Conservation (phyloP, 345 rosid species). For the Erodium maritimum region DNA sequence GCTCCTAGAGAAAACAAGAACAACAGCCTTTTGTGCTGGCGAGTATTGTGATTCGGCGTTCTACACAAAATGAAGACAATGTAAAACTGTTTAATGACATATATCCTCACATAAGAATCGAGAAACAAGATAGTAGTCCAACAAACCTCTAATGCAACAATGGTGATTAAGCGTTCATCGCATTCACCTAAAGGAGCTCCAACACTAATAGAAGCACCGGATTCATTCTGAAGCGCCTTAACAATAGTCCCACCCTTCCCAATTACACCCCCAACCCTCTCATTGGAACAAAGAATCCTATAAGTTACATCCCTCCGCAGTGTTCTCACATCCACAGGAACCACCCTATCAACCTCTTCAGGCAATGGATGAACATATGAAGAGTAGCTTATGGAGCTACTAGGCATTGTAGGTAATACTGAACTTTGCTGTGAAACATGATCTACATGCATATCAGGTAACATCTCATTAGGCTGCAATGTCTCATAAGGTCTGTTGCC, state of each 20-base stretch:
- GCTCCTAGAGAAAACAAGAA: conserved; percentile 60
- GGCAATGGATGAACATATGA: conserved; percentile 30
- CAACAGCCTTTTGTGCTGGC: conserved; percentile 63
- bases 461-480: conserved; percentile 16
- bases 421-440: conserved; percentile 21
- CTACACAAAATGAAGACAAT: conserved; percentile 36
- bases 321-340: conserved; percentile 17
- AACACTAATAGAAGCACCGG: conserved; percentile 64
- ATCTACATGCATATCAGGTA: conserved; percentile 23
- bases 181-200: conserved; percentile 54
- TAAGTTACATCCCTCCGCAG: conserved; percentile 44
- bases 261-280: conserved; percentile 69
- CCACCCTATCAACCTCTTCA: conserved; percentile 29
- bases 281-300: conserved; percentile 71
- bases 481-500: conserved; percentile 35
- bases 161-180: conserved; percentile 64
- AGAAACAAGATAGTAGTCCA: conserved; percentile 6
- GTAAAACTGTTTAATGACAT: conserved; percentile 9
- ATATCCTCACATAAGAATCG: conserved; percentile 4
- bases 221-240: conserved; percentile 59
- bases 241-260: conserved; percentile 72
- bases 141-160: conserved; percentile 70
- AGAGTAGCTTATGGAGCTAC: conserved; percentile 23
- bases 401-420: conserved; percentile 18
- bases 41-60: conserved; percentile 47